Evolutionary conservation across 1,284 basidiomycete species (phyloP).

Genomic region (Cutaneotrichosporon sp.): DNA sequence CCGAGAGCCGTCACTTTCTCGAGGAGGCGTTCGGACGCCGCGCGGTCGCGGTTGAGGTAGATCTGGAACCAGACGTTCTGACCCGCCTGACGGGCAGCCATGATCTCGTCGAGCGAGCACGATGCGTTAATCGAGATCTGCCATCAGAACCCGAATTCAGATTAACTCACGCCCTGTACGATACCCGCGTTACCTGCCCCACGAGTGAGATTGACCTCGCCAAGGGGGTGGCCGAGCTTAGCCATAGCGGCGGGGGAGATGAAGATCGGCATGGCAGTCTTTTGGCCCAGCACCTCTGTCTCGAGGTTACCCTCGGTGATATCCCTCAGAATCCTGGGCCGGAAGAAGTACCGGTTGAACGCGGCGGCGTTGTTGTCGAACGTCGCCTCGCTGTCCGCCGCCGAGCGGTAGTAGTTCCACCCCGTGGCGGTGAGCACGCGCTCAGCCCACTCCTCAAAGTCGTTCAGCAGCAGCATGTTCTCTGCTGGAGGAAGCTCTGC

Average conservation of each 20-base stretch:
- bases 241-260: constrained; percentile 81
- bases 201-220: constrained; percentile 78
- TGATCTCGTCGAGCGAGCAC: constrained; percentile 62
- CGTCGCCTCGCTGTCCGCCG: constrained; percentile 57
- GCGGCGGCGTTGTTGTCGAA: constrained; percentile 56
- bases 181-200: constrained; percentile 70
- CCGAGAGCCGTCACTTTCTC: constrained; percentile 55
- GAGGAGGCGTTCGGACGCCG: constrained; percentile 65
- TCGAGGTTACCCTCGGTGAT: constrained; percentile 36
- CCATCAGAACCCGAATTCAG: not conserved
- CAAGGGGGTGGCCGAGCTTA: constrained; percentile 83
- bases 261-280: constrained; percentile 74
- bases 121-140: constrained; percentile 78
- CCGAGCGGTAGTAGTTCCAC: constrained; percentile 60
- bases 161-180: constrained; percentile 68
- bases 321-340: constrained; percentile 53
- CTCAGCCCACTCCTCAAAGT: constrained; percentile 61
- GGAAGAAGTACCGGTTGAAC: constrained; percentile 59
- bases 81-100: constrained; percentile 54
- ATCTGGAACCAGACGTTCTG: constrained; percentile 79
- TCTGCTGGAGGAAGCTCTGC: constrained; percentile 63
- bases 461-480: constrained; percentile 68
- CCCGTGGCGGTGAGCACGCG: constrained; percentile 55
- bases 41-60: constrained; percentile 76
- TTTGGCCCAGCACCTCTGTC: constrained; percentile 68